A percentile compares a stretch with the other conserved stretches of the same genome.
These are phyloP conservation scores for Hibiscus syriacus DNA, from an alignment of 345 rosid species.

Conservation along the genomic window DNA sequence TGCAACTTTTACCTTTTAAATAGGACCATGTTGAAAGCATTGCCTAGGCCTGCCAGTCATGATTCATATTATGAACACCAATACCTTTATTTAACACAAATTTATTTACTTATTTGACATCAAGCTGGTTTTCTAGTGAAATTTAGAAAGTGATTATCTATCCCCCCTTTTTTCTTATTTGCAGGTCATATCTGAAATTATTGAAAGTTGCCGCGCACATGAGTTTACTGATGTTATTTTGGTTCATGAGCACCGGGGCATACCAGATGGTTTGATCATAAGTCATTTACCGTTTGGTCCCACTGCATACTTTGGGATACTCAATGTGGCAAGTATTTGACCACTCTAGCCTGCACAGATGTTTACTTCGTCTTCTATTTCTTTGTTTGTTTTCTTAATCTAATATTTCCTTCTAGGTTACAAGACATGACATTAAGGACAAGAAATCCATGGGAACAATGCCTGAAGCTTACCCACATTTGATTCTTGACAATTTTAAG, in stretches of 20 bases:
- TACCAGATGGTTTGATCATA: constrained; percentile 72
- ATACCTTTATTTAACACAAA: not conserved
- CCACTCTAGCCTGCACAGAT: not conserved
- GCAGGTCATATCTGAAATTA: constrained; percentile 86
- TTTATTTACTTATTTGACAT: not conserved
- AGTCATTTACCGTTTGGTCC: constrained; percentile 95
- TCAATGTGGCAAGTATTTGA: constrained; percentile 67
- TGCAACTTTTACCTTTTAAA: not conserved
- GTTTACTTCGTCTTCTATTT: constrained; percentile 6
- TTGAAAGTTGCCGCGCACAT: constrained; percentile 76
- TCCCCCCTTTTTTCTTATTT: constrained; percentile 4
- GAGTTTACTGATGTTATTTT: constrained; percentile 85
- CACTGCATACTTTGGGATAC: constrained; percentile 82
- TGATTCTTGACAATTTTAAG: constrained; percentile 71
- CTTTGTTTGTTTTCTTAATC: constrained; percentile 5
- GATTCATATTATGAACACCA: not conserved
- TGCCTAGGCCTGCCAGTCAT: not conserved
- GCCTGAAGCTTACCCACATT: constrained; percentile 91
- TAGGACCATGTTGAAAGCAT: not conserved
- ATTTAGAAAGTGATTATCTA: not conserved
- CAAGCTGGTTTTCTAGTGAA: not conserved
- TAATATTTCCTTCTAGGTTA: constrained; percentile 44
- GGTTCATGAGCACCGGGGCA: constrained; percentile 86
- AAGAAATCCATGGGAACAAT: constrained; percentile 67
- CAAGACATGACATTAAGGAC: constrained; percentile 80